These are phyloP conservation scores for Actinomucor elegans DNA, from an alignment of 371 early-diverging fungal genomes.

Conservation along the genomic window DNA sequence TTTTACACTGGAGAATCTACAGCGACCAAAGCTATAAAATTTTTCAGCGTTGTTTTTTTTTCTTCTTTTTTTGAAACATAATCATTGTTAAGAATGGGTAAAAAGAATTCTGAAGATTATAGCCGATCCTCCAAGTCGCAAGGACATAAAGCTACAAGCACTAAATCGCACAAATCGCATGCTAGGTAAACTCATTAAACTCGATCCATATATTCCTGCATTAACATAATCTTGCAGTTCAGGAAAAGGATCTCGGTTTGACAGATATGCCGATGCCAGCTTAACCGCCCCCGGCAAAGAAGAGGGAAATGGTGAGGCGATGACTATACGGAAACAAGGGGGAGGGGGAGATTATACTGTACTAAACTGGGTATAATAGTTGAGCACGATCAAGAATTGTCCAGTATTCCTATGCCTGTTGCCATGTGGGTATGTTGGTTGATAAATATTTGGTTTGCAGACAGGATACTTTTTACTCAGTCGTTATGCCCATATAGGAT, in stretches of 20 bases:
- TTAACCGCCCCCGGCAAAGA: slow-evolving; percentile 13
- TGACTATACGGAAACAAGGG: not conserved
- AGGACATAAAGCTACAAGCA: slow-evolving; percentile 2
- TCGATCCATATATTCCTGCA: not conserved
- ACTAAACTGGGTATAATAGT: not conserved
- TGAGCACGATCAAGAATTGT: slow-evolving; percentile 13
- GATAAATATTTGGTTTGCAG: too few species aligned
- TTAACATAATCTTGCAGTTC: not conserved
- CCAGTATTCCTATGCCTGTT: slow-evolving; percentile 72
- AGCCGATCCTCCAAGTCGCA: slow-evolving; percentile 8
- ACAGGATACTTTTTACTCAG: too few species aligned
- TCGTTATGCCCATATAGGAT: slow-evolving; percentile 64
- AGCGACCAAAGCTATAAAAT: too few species aligned
- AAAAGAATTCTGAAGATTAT: slow-evolving; percentile 32
- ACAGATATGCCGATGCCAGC: slow-evolving; percentile 24
- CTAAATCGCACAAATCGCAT: slow-evolving; percentile 17
- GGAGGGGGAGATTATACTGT: too few species aligned
- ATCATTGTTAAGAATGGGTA: slow-evolving; percentile 26
- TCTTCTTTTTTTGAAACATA: not conserved
- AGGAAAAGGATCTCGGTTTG: slow-evolving; percentile 20
- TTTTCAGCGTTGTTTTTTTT: too few species aligned
- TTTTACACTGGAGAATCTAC: too few species aligned
- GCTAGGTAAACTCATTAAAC: slow-evolving; percentile 9
- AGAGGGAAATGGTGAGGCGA: slow-evolving; percentile 10
- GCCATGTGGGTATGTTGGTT: slow-evolving; percentile 82